phyloP scores from a whole-genome alignment of 2,329 filamentous ascomycete genomes.

The Aspergillus fructus region DNA sequence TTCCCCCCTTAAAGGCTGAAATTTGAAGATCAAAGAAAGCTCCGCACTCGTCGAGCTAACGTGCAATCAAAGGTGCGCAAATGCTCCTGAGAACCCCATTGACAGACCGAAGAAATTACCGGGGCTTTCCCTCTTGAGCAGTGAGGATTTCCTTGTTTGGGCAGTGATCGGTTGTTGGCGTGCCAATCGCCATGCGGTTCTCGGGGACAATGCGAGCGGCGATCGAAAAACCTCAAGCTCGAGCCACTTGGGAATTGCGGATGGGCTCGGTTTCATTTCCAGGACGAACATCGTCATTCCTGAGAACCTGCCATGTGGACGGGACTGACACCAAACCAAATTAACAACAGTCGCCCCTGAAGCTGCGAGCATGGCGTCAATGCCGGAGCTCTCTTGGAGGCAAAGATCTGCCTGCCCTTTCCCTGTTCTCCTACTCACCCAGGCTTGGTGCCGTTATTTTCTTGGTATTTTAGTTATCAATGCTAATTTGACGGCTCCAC shows the following conservation, averaged over 20 bases:
- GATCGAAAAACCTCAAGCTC: constrained; percentile 13
- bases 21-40: neutral
- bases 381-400: constrained; percentile 1
- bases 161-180: constrained; percentile 23
- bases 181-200: constrained; percentile 16
- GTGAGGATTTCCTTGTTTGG: constrained; percentile 21
- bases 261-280: constrained; percentile 11
- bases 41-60: constrained; percentile 1
- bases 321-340: neutral
- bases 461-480: constrained; percentile 5
- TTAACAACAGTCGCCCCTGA: constrained; percentile 6
- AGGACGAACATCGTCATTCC: constrained; percentile 12
- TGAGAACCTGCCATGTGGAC: constrained; percentile 7
- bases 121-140: constrained; percentile 15
- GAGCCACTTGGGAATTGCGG: constrained; percentile 9
- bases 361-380: neutral
- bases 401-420: constrained; percentile 13
- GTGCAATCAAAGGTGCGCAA: constrained; percentile 15
- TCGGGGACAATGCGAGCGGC: constrained; percentile 16
- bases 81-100: constrained; percentile 9
- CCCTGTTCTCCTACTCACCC: constrained; percentile 5
- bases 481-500: constrained; percentile 16
- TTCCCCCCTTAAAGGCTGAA: constrained; percentile 1
- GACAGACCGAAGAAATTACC: constrained; percentile 12
- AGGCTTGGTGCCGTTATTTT: constrained; percentile 4